Evolutionary conservation across 2,329 filamentous ascomycete species (phyloP).

Genomic region (Penicillium sp.): DNA sequence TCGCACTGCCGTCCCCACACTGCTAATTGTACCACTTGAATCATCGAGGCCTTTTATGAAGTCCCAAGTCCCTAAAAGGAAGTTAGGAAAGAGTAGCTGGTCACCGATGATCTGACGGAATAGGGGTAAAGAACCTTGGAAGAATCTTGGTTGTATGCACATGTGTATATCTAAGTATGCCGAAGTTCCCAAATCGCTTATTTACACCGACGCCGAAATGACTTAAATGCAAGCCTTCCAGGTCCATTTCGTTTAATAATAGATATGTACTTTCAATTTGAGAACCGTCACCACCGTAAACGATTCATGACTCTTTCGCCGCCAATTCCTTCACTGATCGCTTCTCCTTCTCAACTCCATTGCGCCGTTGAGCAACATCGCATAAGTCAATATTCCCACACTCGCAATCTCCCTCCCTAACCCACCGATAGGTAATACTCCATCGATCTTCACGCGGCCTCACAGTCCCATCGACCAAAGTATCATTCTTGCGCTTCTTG

Average conservation of each 20-base stretch:
- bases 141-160: no score
- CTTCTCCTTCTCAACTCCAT: conserved; percentile 53
- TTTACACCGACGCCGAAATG: no score
- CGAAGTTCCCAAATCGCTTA: no score
- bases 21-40: neutral
- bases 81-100: no score
- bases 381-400: conserved; percentile 54
- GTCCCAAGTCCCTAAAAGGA: accelerated
- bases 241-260: no score
- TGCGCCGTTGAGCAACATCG: conserved; percentile 51
- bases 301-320: neutral
- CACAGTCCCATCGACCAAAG: conserved; percentile 47
- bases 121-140: no score
- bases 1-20: neutral
- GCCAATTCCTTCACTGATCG: conserved; percentile 23
- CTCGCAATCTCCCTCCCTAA: conserved; percentile 50
- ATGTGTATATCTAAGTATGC: no score
- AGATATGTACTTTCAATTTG: neutral
- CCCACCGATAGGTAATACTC: conserved; percentile 59
- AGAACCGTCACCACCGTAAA: neutral
- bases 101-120: no score
- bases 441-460: conserved; percentile 49
- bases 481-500: conserved; percentile 55
- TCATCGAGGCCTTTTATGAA: no score
- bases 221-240: neutral